These are phyloP conservation scores for Citrus unshiu DNA, from an alignment of 345 rosid genomes.

Conservation along the genomic window DNA sequence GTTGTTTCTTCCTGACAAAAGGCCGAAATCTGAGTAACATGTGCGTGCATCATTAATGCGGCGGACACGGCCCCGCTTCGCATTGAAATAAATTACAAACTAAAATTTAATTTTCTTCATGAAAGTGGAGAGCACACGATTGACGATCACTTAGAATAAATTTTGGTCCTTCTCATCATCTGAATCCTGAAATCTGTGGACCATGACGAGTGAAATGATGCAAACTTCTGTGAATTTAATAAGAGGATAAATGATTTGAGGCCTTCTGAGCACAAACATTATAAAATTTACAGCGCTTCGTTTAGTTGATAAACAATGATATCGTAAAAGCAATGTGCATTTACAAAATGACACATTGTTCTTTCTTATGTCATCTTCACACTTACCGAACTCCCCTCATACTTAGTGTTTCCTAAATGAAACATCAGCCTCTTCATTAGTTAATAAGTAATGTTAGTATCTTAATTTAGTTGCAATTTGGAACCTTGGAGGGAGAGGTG, in stretches of 20 bases:
- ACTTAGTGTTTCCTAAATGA: conserved; percentile 15
- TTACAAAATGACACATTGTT: not conserved
- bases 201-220: conserved; percentile 31
- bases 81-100: not conserved
- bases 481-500: not conserved
- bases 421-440: conserved; percentile 8
- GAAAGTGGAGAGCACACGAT: conserved; percentile 13
- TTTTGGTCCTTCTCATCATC: not conserved
- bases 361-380: conserved; percentile 14
- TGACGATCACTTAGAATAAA: not conserved
- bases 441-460: not conserved
- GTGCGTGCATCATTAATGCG: not conserved
- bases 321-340: not conserved
- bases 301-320: not conserved
- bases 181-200: conserved; percentile 18
- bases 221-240: conserved; percentile 13
- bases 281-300: not conserved
- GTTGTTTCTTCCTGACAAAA: not conserved
- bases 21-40: not conserved
- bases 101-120: not conserved
- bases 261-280: not conserved
- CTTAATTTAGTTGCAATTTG: not conserved
- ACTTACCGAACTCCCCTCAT: not conserved
- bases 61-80: conserved; percentile 2
- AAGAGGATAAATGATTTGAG: not conserved